A percentile compares a stretch with the other conserved stretches of the same genome.
These are phyloP conservation scores for Raffaelea ambrosiae DNA, from an alignment of 2,329 filamentous ascomycete species.

Conservation along the genomic window DNA sequence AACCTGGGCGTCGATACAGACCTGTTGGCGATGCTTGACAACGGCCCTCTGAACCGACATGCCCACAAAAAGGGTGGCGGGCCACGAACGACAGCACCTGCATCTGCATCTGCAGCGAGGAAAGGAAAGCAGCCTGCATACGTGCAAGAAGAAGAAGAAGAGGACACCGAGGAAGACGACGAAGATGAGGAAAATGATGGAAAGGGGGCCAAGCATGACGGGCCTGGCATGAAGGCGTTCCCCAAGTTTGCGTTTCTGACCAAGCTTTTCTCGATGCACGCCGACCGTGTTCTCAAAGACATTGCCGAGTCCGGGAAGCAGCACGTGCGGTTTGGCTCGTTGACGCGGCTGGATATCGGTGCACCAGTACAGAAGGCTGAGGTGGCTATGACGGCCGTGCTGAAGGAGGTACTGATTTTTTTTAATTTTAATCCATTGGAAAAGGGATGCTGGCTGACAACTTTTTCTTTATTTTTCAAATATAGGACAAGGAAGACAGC, in stretches of 20 bases:
- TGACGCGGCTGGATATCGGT: conserved; percentile 35
- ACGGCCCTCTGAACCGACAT: background rate
- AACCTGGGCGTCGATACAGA: conserved; percentile 3
- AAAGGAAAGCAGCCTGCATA: background rate
- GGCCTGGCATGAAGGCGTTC: conserved; percentile 39
- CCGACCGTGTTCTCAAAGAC: conserved; percentile 53
- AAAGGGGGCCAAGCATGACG: conserved; percentile 18
- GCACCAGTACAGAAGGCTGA: conserved; percentile 43
- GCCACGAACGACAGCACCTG: too few species aligned
- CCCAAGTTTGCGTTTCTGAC: conserved; percentile 58
- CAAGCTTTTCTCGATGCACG: conserved; percentile 47
- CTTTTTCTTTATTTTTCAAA: too few species aligned
- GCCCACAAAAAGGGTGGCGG: too few species aligned
- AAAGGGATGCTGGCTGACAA: too few species aligned
- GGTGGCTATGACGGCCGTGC: conserved; percentile 41
- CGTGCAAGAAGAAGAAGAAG: background rate
- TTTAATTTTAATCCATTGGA: background rate
- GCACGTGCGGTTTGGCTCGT: conserved; percentile 57
- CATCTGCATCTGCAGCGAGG: background rate
- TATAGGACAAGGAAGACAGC: conserved; percentile 20
- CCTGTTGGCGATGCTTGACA: conserved; percentile 5
- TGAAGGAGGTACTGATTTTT: conserved; percentile 20
- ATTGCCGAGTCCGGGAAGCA: conserved; percentile 63
- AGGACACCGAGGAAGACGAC: background rate
- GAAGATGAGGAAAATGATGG: conserved; percentile 13